phyloP scores from a whole-genome alignment of 129 eudicot species.

The Artemisia tridentata region DNA sequence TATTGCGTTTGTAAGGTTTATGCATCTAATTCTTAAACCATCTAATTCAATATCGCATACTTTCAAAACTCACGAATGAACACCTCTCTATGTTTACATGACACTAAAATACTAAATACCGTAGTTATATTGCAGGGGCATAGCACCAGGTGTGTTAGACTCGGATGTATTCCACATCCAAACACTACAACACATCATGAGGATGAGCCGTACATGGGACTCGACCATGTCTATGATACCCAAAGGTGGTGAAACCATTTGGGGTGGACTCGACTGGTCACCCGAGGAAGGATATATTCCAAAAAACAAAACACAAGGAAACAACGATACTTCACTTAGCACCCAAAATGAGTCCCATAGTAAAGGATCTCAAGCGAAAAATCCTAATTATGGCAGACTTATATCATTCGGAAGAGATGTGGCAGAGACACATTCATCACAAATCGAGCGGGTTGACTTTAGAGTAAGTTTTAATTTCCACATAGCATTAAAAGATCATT shows the following conservation, averaged over 20 bases:
- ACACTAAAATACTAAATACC: not conserved
- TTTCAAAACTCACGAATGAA: no score
- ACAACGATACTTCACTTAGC: conserved; percentile 31
- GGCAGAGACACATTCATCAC: conserved; percentile 52
- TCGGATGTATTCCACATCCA: conserved; percentile 77
- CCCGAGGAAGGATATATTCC: conserved; percentile 76
- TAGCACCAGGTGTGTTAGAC: conserved; percentile 84
- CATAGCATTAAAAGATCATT: not conserved
- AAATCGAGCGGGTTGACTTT: conserved; percentile 67
- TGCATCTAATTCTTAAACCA: not conserved
- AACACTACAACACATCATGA: conserved; percentile 85
- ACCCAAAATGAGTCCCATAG: conserved; percentile 22
- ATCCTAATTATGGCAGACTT: conserved; percentile 67
- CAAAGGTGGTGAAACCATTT: conserved; percentile 93
- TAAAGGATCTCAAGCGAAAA: conserved; percentile 29
- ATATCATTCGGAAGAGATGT: conserved; percentile 80
- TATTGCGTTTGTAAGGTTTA: conserved; percentile 88
- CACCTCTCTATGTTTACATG: not conserved
- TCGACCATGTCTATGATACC: conserved; percentile 99
- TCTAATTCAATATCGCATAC: no score
- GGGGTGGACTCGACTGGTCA: conserved; percentile 98
- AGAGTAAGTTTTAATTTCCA: conserved; percentile 47
- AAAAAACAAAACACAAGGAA: conserved; percentile 39
- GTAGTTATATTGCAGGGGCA: conserved; percentile 48
- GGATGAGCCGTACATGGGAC: conserved; percentile 98